These are phyloP conservation scores for Gnetum montanum DNA, from an alignment of 75 land plant species.

Conservation along the genomic window DNA sequence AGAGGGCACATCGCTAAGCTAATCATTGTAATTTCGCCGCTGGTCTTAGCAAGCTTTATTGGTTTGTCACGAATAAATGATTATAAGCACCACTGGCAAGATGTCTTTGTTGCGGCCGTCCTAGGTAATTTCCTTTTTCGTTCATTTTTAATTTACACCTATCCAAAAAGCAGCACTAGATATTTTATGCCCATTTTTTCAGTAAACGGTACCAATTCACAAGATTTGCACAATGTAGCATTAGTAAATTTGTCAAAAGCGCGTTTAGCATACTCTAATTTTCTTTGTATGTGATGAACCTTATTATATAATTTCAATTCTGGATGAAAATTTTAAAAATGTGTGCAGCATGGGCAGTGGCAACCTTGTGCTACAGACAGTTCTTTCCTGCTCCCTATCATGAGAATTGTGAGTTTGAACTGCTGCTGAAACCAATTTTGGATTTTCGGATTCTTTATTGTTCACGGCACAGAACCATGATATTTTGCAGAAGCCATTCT, in stretches of 20 bases:
- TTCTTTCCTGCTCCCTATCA: conserved; percentile 25
- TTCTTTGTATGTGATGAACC: too few species aligned
- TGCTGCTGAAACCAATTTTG: too few species aligned
- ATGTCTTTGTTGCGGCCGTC: conserved; percentile 67
- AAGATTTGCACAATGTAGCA: too few species aligned
- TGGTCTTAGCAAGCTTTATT: conserved; percentile 59
- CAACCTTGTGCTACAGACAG: conserved; percentile 29
- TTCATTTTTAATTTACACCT: conserved; percentile 1
- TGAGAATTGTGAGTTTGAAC: conserved; percentile 5
- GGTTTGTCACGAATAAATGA: conserved; percentile 84
- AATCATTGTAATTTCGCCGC: conserved; percentile 48
- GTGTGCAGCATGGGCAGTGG: conserved; percentile 22
- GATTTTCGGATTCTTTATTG: too few species aligned
- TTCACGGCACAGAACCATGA: neutral
- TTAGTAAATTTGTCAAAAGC: too few species aligned
- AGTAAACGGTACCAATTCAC: too few species aligned
- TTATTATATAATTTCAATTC: neutral
- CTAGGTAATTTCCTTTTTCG: conserved; percentile 50
- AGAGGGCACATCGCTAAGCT: conserved; percentile 78
- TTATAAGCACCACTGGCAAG: conserved; percentile 95
- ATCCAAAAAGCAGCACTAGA: neutral
- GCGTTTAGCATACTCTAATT: too few species aligned
- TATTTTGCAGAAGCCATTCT: neutral
- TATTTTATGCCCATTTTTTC: too few species aligned
- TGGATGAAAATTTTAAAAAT: neutral